Base-by-base conservation (phyloP, 78 protist genomes). In the Isochrysis galbana region DNA sequence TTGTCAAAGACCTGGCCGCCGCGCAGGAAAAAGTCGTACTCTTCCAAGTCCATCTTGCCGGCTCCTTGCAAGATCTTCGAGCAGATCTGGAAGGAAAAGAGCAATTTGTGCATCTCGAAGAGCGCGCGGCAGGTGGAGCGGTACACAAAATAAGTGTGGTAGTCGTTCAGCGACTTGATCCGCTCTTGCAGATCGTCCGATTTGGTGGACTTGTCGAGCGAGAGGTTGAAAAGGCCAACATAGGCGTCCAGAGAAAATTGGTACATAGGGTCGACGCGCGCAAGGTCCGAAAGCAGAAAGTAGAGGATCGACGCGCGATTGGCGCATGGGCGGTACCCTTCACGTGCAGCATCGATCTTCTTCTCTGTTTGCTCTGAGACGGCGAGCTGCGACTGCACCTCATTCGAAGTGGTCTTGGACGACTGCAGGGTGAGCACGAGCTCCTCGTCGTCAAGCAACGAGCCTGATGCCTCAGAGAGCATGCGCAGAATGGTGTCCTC, bases 231-330 rank as follows among this genome's bases (percentile, higher is more conserved):
- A 61, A 95, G 91, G 5, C 34, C 47, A 22, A 96, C 74, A 94
- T 97, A 98, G 26, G 95, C 14, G 29, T 95, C 97, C 41, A 98
- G 95, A 29, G 97, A 90, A 90, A 97, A 97, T 70, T 98, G 98
- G 91, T 98, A 98, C 99, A 98, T 98, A 0, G 97, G 95, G 89
- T 97, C 98, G 86, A 98, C 92, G 36, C n/a, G 46, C 32, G 96
- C 94, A 34, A 98, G 69, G 87, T 96, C 98, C 45, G 14, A 19
- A 38, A 98, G 87, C 51, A 97, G 96, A 34, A 97, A 98, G 96
- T 91, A 98, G 46, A 98, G 94, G 32, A 96, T 42, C 14, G 98
- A 86, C 22, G 98, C 96, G 5, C 99, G 95, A 36, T n/a, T 4
- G 14, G 99, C 99, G 48, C 94, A 87, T 1, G 95, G 92, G 5